phyloP scores from a whole-genome alignment of 768 basidiomycete species.

The Boletus pseudopeckii region DNA sequence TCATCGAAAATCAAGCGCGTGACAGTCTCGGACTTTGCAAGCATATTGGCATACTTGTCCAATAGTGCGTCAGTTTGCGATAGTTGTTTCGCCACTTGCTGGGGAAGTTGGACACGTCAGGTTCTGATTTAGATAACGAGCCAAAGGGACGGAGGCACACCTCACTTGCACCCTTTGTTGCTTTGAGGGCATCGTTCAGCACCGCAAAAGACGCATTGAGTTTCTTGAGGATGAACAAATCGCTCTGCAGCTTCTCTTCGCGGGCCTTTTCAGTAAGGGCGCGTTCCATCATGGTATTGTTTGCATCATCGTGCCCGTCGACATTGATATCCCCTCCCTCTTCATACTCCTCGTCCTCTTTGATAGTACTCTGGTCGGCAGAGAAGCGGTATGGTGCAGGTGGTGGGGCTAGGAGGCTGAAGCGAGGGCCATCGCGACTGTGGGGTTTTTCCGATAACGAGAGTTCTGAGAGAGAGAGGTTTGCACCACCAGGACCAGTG shows the following conservation, averaged over 20 bases:
- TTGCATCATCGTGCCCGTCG: slow-evolving; percentile 13
- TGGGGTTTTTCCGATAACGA: slow-evolving; percentile 38
- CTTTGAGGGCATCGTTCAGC: slow-evolving; percentile 65
- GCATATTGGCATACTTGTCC: slow-evolving; percentile 68
- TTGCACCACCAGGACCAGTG: slow-evolving; percentile 44
- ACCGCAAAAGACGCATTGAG: slow-evolving; percentile 66
- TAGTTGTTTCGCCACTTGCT: slow-evolving; percentile 67
- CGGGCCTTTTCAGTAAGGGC: slow-evolving; percentile 36
- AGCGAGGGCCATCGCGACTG: slow-evolving; percentile 30
- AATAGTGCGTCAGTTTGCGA: slow-evolving; percentile 70
- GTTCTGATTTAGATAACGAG: background rate
- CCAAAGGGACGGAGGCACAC: slow-evolving; percentile 35
- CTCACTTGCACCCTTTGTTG: slow-evolving; percentile 66
- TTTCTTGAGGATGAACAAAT: slow-evolving; percentile 69
- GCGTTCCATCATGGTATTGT: slow-evolving; percentile 26
- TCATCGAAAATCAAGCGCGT: slow-evolving; percentile 73
- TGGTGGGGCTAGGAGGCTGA: slow-evolving; percentile 32
- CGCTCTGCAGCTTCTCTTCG: slow-evolving; percentile 74
- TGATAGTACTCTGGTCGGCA: slow-evolving; percentile 24
- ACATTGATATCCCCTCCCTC: slow-evolving; percentile 7
- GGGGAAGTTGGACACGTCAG: background rate
- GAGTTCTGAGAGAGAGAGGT: slow-evolving; percentile 57
- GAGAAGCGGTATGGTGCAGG: slow-evolving; percentile 15
- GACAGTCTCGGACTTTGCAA: slow-evolving; percentile 67
- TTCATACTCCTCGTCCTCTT: slow-evolving; percentile 24